Evolutionary conservation across 352 stramenopile genomes (phyloP).

Genomic region (Thalassiosira livingstoniorum): DNA sequence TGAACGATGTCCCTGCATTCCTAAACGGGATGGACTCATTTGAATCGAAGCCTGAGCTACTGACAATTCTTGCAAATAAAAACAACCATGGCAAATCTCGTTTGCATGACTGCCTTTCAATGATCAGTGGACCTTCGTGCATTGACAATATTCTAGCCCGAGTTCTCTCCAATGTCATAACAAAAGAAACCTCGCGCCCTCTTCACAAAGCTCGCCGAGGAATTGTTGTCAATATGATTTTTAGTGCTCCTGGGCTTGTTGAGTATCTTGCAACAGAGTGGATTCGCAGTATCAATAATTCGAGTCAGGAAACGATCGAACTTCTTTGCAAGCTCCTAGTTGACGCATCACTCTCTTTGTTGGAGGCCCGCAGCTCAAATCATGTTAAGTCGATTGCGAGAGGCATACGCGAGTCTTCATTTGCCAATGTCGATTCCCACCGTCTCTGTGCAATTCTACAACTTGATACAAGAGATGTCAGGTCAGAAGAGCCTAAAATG

Average conservation of each 20-base stretch:
- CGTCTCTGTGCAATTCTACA: conserved; percentile 47
- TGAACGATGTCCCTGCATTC: conserved; percentile 3
- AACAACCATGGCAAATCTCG: conserved; percentile 41
- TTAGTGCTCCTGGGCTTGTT: conserved; percentile 39
- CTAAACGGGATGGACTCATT: conserved; percentile 23
- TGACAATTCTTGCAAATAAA: conserved; percentile 46
- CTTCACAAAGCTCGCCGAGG: conserved; percentile 46
- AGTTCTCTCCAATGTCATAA: conserved; percentile 51
- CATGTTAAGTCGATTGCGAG: conserved; percentile 46
- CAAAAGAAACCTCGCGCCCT: conserved; percentile 49
- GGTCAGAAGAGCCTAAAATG: not conserved
- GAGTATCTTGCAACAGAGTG: conserved; percentile 30
- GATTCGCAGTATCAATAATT: conserved; percentile 12
- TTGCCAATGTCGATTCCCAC: conserved; percentile 6
- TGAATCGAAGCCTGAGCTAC: conserved; percentile 56
- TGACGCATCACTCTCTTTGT: conserved; percentile 30
- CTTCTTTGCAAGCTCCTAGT: conserved; percentile 53
- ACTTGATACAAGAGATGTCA: conserved; percentile 30
- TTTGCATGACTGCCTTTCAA: conserved; percentile 49
- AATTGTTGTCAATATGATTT: conserved; percentile 46
- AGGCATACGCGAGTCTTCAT: conserved; percentile 22
- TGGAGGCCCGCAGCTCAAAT: conserved; percentile 39
- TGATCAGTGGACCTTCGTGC: conserved; percentile 37
- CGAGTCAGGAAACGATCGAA: conserved; percentile 17
- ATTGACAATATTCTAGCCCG: conserved; percentile 48